These are phyloP conservation scores for Diaporthe aspalathi DNA, from an alignment of 2,329 filamentous ascomycete genomes.

Conservation along the genomic window DNA sequence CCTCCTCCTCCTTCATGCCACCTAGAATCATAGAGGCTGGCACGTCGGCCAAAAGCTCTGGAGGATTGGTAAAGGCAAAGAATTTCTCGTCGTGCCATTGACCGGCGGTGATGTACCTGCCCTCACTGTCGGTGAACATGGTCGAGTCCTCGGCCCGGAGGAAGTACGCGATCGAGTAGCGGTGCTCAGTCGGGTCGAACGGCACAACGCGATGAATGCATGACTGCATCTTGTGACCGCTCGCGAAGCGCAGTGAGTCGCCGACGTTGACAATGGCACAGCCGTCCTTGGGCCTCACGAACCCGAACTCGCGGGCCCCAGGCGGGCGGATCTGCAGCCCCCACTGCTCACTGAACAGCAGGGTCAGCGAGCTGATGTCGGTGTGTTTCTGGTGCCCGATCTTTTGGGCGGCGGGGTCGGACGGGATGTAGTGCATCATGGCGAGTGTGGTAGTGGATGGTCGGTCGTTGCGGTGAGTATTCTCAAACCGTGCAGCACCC, in stretches of 20 bases:
- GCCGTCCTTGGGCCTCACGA: slow-evolving; percentile 63
- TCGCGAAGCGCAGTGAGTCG: slow-evolving; percentile 68
- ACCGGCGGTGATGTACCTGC: slow-evolving; percentile 62
- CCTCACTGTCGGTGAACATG: slow-evolving; percentile 66
- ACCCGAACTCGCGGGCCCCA: slow-evolving; percentile 60
- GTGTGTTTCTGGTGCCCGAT: slow-evolving; percentile 69
- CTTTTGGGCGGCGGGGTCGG: slow-evolving; percentile 54
- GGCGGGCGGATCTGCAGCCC: slow-evolving; percentile 68
- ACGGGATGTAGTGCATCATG: slow-evolving; percentile 66
- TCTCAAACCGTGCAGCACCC: slow-evolving; percentile 60
- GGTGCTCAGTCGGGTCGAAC: slow-evolving; percentile 62
- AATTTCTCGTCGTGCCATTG: slow-evolving; percentile 68
- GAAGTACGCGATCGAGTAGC: slow-evolving; percentile 71
- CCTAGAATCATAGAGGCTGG: slow-evolving; percentile 61
- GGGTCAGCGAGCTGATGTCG: slow-evolving; percentile 65
- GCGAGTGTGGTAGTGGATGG: slow-evolving; percentile 62
- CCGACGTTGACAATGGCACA: slow-evolving; percentile 69
- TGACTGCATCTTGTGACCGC: slow-evolving; percentile 63
- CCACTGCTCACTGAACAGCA: slow-evolving; percentile 68
- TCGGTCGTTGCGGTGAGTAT: slow-evolving; percentile 62
- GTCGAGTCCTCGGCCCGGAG: slow-evolving; percentile 66
- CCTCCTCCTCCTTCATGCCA: slow-evolving; percentile 59
- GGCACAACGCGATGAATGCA: slow-evolving; percentile 70
- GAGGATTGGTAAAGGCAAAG: slow-evolving; percentile 58
- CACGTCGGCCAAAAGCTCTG: slow-evolving; percentile 59